Percentiles rank a stretch among this genome's conserved stretches.
Evolutionary conservation across 2,329 filamentous ascomycete species (phyloP).

Genomic region (Pseudocercospora musae): DNA sequence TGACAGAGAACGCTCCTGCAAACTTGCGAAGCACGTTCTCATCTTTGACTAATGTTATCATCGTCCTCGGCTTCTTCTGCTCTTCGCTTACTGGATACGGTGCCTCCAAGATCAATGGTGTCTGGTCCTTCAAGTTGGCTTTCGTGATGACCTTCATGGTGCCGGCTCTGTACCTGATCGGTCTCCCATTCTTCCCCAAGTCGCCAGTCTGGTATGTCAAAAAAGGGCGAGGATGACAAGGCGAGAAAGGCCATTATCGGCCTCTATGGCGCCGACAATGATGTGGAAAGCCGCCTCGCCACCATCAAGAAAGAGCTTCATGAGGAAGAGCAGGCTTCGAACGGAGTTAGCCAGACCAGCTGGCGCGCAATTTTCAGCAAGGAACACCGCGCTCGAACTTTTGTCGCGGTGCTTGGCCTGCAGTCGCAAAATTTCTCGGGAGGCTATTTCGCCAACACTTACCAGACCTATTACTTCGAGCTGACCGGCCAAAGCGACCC

Average conservation of each 20-base stretch:
- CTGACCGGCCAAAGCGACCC: slow-evolving; percentile 26
- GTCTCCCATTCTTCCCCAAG: slow-evolving; percentile 63
- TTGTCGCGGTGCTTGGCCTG: slow-evolving; percentile 27
- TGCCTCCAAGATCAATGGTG: slow-evolving; percentile 25
- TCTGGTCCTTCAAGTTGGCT: slow-evolving; percentile 26
- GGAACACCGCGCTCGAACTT: slow-evolving; percentile 26
- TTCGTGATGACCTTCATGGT: slow-evolving; percentile 29
- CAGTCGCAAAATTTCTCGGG: slow-evolving; percentile 27
- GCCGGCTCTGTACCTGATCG: slow-evolving; percentile 23
- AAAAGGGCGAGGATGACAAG: slow-evolving; percentile 56
- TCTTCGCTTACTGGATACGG: slow-evolving; percentile 28
- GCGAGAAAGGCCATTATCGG: slow-evolving; percentile 49
- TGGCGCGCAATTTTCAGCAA: slow-evolving; percentile 28
- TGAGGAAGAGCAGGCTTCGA: slow-evolving; percentile 20
- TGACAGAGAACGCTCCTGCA: slow-evolving; percentile 29
- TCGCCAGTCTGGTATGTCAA: slow-evolving; percentile 83
- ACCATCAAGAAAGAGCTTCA: slow-evolving; percentile 24
- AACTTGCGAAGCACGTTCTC: slow-evolving; percentile 26
- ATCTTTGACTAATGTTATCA: slow-evolving; percentile 28
- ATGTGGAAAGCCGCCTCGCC: slow-evolving; percentile 20
- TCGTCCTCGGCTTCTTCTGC: slow-evolving; percentile 29
- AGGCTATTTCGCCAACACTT: slow-evolving; percentile 24
- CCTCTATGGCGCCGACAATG: slow-evolving; percentile 22
- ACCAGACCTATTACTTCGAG: slow-evolving; percentile 27
- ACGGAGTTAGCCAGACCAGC: slow-evolving; percentile 27